Conservation (phyloP, 192 early-diverging fungal species). For the Backusella sp. region DNA sequence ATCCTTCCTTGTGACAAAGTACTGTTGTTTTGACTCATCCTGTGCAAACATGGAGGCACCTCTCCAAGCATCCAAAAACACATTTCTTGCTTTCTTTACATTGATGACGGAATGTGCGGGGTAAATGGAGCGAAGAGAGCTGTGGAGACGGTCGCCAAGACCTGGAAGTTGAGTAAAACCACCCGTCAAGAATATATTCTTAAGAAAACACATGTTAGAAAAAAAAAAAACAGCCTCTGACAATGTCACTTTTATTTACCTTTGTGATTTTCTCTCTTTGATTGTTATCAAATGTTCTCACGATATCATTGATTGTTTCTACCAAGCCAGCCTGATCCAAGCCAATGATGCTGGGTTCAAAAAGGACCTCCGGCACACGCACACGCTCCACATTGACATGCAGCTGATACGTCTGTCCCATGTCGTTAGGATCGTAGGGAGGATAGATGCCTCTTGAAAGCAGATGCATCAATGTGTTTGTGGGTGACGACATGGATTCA, state of each 20-base stretch:
- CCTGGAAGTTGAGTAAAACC: conserved; percentile 67
- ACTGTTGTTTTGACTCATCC: conserved; percentile 35
- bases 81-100: conserved; percentile 66
- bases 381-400: conserved; percentile 92
- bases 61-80: conserved; percentile 79
- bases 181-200: conserved; percentile 80
- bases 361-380: conserved; percentile 86
- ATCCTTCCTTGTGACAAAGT: conserved; percentile 63
- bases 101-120: conserved; percentile 53
- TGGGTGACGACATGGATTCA: conserved; percentile 60
- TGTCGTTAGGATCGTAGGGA: conserved; percentile 60
- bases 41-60: conserved; percentile 78
- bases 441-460: conserved; percentile 62
- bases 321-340: conserved; percentile 87
- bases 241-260: conserved; percentile 30
- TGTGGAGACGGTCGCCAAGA: conserved; percentile 60
- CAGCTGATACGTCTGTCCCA: conserved; percentile 73
- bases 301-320: conserved; percentile 68
- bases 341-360: conserved; percentile 84
- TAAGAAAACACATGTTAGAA: not conserved
- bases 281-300: conserved; percentile 53
- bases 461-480: conserved; percentile 72
- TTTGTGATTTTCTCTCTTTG: conserved; percentile 47
- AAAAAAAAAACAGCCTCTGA: no score
- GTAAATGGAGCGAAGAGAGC: conserved; percentile 61